Conservation (phyloP, 2,329 filamentous ascomycete species). For the Hypoxylon sp. region DNA sequence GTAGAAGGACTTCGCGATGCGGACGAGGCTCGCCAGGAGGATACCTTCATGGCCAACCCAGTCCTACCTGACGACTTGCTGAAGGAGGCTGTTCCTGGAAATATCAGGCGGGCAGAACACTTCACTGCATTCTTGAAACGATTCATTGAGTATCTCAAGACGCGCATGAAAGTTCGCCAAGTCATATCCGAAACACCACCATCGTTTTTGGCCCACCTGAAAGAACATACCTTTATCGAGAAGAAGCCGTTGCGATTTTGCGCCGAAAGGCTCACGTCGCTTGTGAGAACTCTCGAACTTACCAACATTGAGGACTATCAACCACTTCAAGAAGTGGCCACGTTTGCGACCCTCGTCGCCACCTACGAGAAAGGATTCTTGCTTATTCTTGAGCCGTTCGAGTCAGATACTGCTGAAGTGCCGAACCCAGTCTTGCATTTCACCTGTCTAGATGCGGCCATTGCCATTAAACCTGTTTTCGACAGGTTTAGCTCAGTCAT, state of each 20-base stretch:
- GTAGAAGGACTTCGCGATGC: slow-evolving; percentile 91
- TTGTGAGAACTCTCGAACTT: slow-evolving; percentile 93
- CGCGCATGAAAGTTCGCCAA: slow-evolving; percentile 97
- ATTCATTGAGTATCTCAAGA: slow-evolving; percentile 98
- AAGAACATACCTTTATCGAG: slow-evolving; percentile 97
- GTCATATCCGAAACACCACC: slow-evolving; percentile 97
- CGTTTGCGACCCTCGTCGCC: slow-evolving; percentile 93
- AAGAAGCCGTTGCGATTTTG: slow-evolving; percentile 95
- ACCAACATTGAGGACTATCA: slow-evolving; percentile 99
- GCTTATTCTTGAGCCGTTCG: slow-evolving; percentile 95
- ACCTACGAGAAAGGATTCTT: slow-evolving; percentile 98
- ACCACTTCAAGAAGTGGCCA: slow-evolving; percentile 95
- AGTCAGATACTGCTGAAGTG: slow-evolving; percentile 94
- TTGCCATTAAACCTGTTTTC: slow-evolving; percentile 97
- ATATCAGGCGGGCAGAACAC: slow-evolving; percentile 95
- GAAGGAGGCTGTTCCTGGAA: slow-evolving; percentile 95
- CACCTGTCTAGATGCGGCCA: slow-evolving; percentile 95
- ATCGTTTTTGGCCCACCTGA: slow-evolving; percentile 92
- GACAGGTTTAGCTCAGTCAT: slow-evolving; percentile 98
- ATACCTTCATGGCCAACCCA: slow-evolving; percentile 97
- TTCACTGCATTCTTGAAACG: slow-evolving; percentile 95
- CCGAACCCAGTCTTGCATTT: slow-evolving; percentile 98
- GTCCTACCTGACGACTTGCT: slow-evolving; percentile 92
- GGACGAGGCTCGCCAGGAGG: slow-evolving; percentile 90
- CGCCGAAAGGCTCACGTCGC: slow-evolving; percentile 91